Evolutionary conservation across 73 alveolate species (phyloP).

Genomic region (Uronychia binucleata): DNA sequence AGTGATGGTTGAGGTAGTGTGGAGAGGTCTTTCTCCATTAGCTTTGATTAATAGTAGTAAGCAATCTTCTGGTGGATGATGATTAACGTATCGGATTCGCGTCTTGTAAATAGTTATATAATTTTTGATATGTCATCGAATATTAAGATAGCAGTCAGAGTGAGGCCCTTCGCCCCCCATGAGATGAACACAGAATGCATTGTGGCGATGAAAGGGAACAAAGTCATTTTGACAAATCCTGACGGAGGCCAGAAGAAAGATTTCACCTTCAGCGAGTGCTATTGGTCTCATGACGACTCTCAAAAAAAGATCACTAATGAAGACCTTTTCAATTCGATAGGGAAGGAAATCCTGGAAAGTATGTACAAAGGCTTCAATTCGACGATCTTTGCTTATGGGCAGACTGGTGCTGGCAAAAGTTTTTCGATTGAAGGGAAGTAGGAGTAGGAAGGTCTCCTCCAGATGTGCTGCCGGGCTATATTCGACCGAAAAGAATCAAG

Average conservation of each 20-base stretch:
- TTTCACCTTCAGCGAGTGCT: slow-evolving; percentile 10
- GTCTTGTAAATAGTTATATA: not conserved
- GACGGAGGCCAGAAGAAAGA: not conserved
- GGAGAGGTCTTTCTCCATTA: too few relatives aligned
- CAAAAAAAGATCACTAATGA: slow-evolving; percentile 3
- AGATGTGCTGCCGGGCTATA: slow-evolving; percentile 13
- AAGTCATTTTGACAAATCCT: slow-evolving; percentile 1
- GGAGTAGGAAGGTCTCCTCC: slow-evolving; percentile 18
- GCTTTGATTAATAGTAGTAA: too few relatives aligned
- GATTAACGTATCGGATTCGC: too few relatives aligned
- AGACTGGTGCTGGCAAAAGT: slow-evolving; percentile 72
- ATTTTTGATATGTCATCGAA: not conserved
- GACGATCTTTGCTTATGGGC: slow-evolving; percentile 73
- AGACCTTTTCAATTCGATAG: slow-evolving; percentile 7
- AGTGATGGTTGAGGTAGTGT: too few relatives aligned
- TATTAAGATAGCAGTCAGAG: slow-evolving; percentile 38
- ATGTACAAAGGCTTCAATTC: slow-evolving; percentile 47
- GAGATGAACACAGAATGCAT: slow-evolving; percentile 17
- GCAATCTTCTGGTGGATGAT: too few relatives aligned
- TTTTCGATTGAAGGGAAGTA: slow-evolving; percentile 52
- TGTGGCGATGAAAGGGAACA: slow-evolving; percentile 8
- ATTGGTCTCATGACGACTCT: slow-evolving; percentile 37
- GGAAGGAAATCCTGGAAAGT: slow-evolving; percentile 19
- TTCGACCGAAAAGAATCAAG: slow-evolving; percentile 1
- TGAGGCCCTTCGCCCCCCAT: slow-evolving; percentile 29